Evolutionary conservation across 176 grass and related monocot species (phyloP).

Genomic region (Areca catechu): DNA sequence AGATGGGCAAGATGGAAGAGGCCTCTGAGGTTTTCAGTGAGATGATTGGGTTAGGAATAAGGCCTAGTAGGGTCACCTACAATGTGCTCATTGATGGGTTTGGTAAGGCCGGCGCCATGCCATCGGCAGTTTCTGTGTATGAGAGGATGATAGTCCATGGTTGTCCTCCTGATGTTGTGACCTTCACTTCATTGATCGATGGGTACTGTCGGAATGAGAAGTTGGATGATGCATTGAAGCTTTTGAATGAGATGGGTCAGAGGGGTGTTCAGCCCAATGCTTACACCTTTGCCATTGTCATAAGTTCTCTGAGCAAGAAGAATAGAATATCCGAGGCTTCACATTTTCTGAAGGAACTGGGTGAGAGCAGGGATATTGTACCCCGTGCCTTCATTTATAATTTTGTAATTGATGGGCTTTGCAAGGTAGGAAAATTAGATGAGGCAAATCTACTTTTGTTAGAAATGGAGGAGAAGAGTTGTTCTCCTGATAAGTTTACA

Average conservation of each 20-base stretch:
- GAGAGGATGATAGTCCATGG: constrained; percentile 46
- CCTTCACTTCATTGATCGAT: constrained; percentile 92
- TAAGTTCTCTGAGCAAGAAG: constrained; percentile 66
- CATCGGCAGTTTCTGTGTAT: constrained; percentile 49
- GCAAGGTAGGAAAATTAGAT: constrained; percentile 63
- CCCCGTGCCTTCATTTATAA: constrained; percentile 82
- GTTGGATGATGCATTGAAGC: constrained; percentile 55
- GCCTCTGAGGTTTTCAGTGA: constrained; percentile 53
- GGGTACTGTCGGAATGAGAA: constrained; percentile 66
- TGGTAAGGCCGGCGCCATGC: constrained; percentile 54
- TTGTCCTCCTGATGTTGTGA: constrained; percentile 73
- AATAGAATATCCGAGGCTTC: constrained; percentile 60
- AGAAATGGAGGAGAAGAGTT: constrained; percentile 59
- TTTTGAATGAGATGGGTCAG: constrained; percentile 64
- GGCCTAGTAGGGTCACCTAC: constrained; percentile 59
- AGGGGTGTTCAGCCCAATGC: constrained; percentile 52
- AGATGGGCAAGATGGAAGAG: constrained; percentile 54
- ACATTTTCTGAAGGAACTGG: constrained; percentile 49
- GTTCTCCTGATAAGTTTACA: constrained; percentile 79
- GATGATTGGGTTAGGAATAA: constrained; percentile 50
- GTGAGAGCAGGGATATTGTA: constrained; percentile 40
- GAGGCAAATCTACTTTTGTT: constrained; percentile 52
- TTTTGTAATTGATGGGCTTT: constrained; percentile 68
- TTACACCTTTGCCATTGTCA: constrained; percentile 68
- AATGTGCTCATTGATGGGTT: constrained; percentile 94